Evolutionary conservation across 352 stramenopile species (phyloP), one percentile per base, ranked within the genome.

Genomic region (Pythium periplocum): DNA sequence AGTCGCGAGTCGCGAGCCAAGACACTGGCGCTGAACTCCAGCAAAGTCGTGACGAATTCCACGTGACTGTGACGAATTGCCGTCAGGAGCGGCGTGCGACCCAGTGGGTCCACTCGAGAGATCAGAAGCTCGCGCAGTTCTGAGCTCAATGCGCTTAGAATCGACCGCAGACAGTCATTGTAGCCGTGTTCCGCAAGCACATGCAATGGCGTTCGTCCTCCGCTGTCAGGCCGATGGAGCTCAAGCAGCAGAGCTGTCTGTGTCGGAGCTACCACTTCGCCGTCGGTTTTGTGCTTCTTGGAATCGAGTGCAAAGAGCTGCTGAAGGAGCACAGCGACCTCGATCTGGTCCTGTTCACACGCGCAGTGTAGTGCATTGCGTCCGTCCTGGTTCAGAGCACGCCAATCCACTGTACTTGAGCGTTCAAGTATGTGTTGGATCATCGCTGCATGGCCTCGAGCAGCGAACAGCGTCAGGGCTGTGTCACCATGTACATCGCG

Each of bases 321-420:
- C 33, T 81, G 68, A 4, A 90, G 49, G 37, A 68, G 67, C 2
- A 45, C 61, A 12, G 72, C 79, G 34, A 75, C 53, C 55, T 90
- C 79, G 5, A 82, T 71, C 48, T 88, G 79, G 43, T 90, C 79
- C 9, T 69, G 48, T 7, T 77, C 66, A 36, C 79, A 90, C 12
- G 75, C 79, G 17, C 59, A 62, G 64, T 90, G 77, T n/a, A 88
- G 57, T 2, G 75, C 71, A 10, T 72, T 87, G 36, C 71, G 62
- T 1, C 62, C 68, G 11, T 62, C 68, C 4, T 31, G 43, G 43
- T 75, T 71, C 8, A 17, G 39, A 57, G 39, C 59, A n/a, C 12
- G 57, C 55, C 61, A 68, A 8, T 51, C 45, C 6, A 6, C 49
- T 33, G 7, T 42, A 12, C 12, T 8, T 42, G 38, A 12, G 38